Conservation (phyloP, 768 basidiomycete species). For the Agrocybe pediades region DNA sequence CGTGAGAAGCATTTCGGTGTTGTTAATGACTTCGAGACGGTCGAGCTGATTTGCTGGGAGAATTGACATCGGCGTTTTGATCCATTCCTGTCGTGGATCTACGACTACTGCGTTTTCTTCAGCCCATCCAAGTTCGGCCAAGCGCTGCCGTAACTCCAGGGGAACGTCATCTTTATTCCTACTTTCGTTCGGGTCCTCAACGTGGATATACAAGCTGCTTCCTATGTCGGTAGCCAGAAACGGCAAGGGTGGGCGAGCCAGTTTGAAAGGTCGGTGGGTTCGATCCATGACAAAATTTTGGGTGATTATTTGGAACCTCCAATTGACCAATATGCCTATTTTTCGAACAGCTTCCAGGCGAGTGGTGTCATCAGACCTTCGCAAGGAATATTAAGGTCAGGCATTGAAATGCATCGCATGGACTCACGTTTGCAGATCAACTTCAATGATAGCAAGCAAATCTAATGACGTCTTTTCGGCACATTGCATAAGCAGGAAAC, state of each 20-base stretch:
- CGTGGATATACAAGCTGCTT: constrained; percentile 54
- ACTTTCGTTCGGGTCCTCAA: constrained; percentile 51
- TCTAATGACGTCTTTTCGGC: constrained; percentile 60
- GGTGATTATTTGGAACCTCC: constrained; percentile 70
- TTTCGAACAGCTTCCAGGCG: constrained; percentile 56
- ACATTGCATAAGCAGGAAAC: constrained; percentile 72
- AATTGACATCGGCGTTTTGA: constrained; percentile 66
- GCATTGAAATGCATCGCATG: not conserved
- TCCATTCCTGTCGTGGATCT: constrained; percentile 59
- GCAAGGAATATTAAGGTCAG: not conserved
- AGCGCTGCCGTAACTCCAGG: constrained; percentile 59
- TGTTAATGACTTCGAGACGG: constrained; percentile 39
- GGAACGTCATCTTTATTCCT: constrained; percentile 61
- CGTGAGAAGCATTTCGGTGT: constrained; percentile 10
- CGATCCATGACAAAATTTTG: constrained; percentile 65
- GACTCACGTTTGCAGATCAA: constrained; percentile 56
- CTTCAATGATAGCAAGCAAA: constrained; percentile 50
- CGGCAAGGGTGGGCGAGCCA: constrained; percentile 68
- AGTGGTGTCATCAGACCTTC: constrained; percentile 48
- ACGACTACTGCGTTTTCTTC: constrained; percentile 52
- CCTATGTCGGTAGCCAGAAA: constrained; percentile 81
- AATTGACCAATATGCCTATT: constrained; percentile 58
- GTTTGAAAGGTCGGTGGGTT: constrained; percentile 66
- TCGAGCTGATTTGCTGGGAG: constrained; percentile 61
- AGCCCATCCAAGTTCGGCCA: constrained; percentile 77